Evolutionary conservation across 208 protist species (phyloP), one percentile per base, ranked within the genome.

Genomic region (Phytomonas sp.): DNA sequence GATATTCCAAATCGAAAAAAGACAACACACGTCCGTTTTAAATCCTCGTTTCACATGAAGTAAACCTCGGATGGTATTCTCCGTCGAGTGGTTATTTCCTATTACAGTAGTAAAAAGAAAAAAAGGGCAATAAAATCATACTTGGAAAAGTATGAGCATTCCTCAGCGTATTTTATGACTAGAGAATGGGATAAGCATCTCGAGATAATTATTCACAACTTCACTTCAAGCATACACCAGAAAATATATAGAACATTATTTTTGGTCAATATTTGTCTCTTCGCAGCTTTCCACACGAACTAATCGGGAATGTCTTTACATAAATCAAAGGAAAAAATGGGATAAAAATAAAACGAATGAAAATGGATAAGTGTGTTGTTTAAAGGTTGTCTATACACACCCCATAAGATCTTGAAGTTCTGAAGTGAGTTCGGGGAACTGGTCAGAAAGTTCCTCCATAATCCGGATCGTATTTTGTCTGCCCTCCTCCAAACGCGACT

Each of bases 351-450:
- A 31, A 33, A 34, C n/a, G 36, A 68, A 62, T 30, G 20, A 8
- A 28, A 68, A 62, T 36, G 30, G 29, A 23, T 17, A 32, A 60
- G 43, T 28, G 11, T 8, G 53, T 20, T 30, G 33, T 62, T 51
- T 51, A 62, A 4, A 70, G 36, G 30, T 13, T 36, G 29, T 30
- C 78, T 71, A 91, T 0, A 91, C 73, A 31, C 51, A 76, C 3
- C 78, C 72, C 80, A 86, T 86, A 4, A 91, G 70, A 34, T 88
- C 78, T 33, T 91, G 80, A 43, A 91, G 69, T 31, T 91, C 83
- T n/a, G 74, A 71, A 9, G 80, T 75, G 28, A 94, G 78, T 37
- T 93, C 85, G 26, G 91, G 88, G 65, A 89, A 93, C 71, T 85
- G 80, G 37, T 73, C 74, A 15, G 81, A 65, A 1, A 96, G 71